Evolutionary conservation across 495 filamentous ascomycete species (phyloP).

Genomic region (Penicillium nucicola): DNA sequence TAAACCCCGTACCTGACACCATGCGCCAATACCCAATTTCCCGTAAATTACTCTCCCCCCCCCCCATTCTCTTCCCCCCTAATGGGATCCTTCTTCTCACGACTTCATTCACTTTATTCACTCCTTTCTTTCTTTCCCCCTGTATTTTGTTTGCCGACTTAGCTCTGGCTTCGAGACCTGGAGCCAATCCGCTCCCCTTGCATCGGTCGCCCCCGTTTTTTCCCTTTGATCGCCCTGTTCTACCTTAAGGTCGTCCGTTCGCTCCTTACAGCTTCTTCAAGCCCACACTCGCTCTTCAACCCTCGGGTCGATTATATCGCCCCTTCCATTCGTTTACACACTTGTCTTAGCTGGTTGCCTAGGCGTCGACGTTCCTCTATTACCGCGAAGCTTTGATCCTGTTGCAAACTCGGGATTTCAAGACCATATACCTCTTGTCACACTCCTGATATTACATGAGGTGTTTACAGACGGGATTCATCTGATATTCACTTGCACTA

Average conservation of each 20-base stretch:
- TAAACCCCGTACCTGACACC: neutral
- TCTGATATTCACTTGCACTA: slow-evolving; percentile 20
- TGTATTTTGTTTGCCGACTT: slow-evolving; percentile 23
- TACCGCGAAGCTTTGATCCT: neutral
- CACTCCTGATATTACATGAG: slow-evolving; percentile 10
- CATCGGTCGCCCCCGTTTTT: slow-evolving; percentile 31
- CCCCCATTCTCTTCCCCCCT: slow-evolving; percentile 20
- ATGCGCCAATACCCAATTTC: slow-evolving; percentile 4
- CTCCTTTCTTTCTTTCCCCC: slow-evolving; percentile 15
- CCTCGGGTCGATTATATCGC: slow-evolving; percentile 24
- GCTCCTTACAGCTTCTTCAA: slow-evolving; percentile 37
- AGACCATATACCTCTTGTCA: neutral
- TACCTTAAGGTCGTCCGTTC: slow-evolving; percentile 31
- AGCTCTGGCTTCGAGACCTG: slow-evolving; percentile 30
- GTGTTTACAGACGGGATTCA: slow-evolving; percentile 22
- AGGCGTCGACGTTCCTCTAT: too few species aligned
- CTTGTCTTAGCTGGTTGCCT: slow-evolving; percentile 14
- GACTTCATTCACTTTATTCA: slow-evolving; percentile 26
- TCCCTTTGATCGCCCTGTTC: slow-evolving; percentile 20
- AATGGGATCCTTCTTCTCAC: slow-evolving; percentile 15
- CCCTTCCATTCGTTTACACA: slow-evolving; percentile 37
- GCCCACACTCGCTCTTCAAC: slow-evolving; percentile 28
- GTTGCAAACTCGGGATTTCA: neutral
- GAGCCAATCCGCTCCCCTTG: slow-evolving; percentile 37
- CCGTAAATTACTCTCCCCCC: slow-evolving; percentile 22